Conservation (phyloP, 768 basidiomycete genomes). For the Termitomyces sp. region DNA sequence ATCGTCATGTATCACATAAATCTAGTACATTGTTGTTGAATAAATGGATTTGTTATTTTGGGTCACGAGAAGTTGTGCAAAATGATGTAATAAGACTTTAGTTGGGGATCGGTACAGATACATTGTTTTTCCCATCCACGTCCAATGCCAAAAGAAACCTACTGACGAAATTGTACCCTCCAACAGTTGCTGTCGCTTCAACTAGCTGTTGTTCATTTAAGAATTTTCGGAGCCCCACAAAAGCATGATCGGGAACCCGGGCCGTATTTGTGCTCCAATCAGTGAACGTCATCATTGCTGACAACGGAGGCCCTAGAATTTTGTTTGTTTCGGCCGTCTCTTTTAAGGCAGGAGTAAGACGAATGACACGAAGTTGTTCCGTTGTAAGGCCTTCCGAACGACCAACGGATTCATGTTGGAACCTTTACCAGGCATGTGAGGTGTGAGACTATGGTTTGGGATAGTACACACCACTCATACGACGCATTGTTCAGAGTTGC, state of each 20-base stretch:
- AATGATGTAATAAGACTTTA: not conserved
- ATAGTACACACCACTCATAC: slow-evolving; percentile 21
- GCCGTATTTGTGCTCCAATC: slow-evolving; percentile 23
- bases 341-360: slow-evolving; percentile 16
- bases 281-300: slow-evolving; percentile 22
- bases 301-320: slow-evolving; percentile 18
- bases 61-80: not conserved
- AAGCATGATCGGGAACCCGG: slow-evolving; percentile 19
- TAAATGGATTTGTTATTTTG: not conserved
- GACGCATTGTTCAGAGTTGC: slow-evolving; percentile 23
- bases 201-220: slow-evolving; percentile 22
- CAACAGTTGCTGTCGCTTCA: slow-evolving; percentile 22
- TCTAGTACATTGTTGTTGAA: slow-evolving; percentile 1
- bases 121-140: slow-evolving; percentile 23
- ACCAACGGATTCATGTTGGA: slow-evolving; percentile 27
- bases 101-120: slow-evolving; percentile 19
- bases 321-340: slow-evolving; percentile 6
- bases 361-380: slow-evolving; percentile 20
- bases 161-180: slow-evolving; percentile 26
- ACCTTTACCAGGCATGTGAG: slow-evolving; percentile 12
- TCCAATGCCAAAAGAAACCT: slow-evolving; percentile 22
- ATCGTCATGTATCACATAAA: slow-evolving; percentile 5
- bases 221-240: slow-evolving; percentile 17
- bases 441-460: not conserved
- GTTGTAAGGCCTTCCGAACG: slow-evolving; percentile 25